Percentiles rank a stretch among this genome's conserved stretches.
phyloP scores from a whole-genome alignment of 768 basidiomycete genomes.

The Pilatotrama ljubarskyi region DNA sequence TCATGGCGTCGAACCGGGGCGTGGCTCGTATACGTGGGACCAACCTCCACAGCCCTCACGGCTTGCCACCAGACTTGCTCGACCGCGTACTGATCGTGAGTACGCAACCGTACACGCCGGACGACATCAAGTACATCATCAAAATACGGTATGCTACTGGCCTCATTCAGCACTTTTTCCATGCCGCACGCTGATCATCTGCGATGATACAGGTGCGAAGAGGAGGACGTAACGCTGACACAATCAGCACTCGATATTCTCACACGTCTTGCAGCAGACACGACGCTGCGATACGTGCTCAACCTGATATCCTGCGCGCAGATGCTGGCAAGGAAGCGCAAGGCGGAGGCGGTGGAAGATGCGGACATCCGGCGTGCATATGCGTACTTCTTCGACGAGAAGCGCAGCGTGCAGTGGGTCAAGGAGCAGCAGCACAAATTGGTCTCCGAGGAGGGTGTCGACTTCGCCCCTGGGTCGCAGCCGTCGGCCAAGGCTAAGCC shows the following conservation, averaged over 20 bases:
- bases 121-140: constrained; percentile 90
- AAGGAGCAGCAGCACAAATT: constrained; percentile 78
- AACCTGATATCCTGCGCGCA: constrained; percentile 94
- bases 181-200: not conserved
- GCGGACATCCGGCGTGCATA: constrained; percentile 86
- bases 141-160: constrained; percentile 71
- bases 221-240: constrained; percentile 89
- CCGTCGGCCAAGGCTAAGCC: not conserved
- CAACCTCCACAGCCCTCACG: constrained; percentile 92
- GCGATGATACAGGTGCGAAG: constrained; percentile 72
- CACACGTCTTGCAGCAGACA: constrained; percentile 84
- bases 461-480: constrained; percentile 26
- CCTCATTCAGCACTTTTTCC: not conserved
- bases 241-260: constrained; percentile 75
- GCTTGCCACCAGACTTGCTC: constrained; percentile 90
- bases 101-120: constrained; percentile 80
- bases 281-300: constrained; percentile 90
- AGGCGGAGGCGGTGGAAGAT: constrained; percentile 76
- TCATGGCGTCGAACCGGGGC: constrained; percentile 98
- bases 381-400: constrained; percentile 90
- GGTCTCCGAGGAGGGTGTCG: constrained; percentile 70
- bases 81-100: constrained; percentile 96
- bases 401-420: constrained; percentile 88
- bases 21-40: constrained; percentile 95
- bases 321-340: constrained; percentile 82